These are phyloP conservation scores for Trametes sp. DNA, from an alignment of 1,284 basidiomycete genomes.

Conservation along the genomic window DNA sequence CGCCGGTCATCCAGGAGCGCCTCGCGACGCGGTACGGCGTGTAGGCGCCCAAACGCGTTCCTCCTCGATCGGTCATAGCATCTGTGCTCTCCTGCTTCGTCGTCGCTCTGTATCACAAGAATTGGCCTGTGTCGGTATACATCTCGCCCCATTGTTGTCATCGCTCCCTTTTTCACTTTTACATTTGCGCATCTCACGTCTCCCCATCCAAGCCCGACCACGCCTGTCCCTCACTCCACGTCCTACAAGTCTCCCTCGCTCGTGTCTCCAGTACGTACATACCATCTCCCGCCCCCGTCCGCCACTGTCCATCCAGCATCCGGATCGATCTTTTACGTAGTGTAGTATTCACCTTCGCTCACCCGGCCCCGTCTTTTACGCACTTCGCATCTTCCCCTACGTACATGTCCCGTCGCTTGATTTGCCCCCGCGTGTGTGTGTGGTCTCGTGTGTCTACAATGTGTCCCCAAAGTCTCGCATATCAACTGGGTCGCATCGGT, in stretches of 20 bases:
- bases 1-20: conserved; percentile 80
- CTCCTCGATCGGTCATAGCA: conserved; percentile 7
- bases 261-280: conserved; percentile 1
- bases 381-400: conserved; percentile 22
- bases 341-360: conserved; percentile 37
- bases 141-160: conserved; percentile 16
- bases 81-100: conserved; percentile 12
- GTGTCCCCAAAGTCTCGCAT: background rate
- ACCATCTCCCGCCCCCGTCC: conserved; percentile 6
- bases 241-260: background rate
- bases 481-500: no score
- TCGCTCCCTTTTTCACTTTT: conserved; percentile 24
- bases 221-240: background rate
- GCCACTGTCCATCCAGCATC: conserved; percentile 25
- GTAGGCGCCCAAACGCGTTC: conserved; percentile 39
- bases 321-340: conserved; percentile 37
- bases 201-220: background rate
- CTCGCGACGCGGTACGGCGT: conserved; percentile 81
- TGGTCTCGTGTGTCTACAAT: conserved; percentile 11
- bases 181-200: conserved; percentile 19
- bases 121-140: conserved; percentile 18
- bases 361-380: conserved; percentile 16
- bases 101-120: conserved; percentile 28
- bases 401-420: conserved; percentile 20
- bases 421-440: background rate